Evolutionary conservation across 164 flowering plant genomes (phyloP), one percentile per base, ranked within the genome.

Genomic region (Magnolia changhungtana): DNA sequence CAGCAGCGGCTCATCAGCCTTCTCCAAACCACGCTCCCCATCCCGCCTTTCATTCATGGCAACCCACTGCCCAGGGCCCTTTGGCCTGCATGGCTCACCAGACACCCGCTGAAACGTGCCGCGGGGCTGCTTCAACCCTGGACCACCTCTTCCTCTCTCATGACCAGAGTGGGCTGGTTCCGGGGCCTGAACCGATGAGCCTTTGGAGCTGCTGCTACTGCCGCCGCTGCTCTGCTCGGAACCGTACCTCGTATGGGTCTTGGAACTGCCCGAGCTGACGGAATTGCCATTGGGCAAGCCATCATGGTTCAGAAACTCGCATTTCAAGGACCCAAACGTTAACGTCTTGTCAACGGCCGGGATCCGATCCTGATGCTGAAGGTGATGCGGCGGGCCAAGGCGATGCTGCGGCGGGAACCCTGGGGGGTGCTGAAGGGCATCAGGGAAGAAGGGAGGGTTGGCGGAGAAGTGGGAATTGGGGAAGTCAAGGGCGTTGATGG

Each of bases 261-360:
- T 50, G 24, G 27, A 63, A 20, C 24, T 69, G 67, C 63, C n/a
- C 50, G 6, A 52, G 0, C 69, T 75, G 0, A n/a, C n/a, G 6
- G 69, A 72, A 78, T 65, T 80, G 50, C 78, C 78, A 73, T 85
- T 82, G 2, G 72, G n/a, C 14, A 78, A 63, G n/a, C 75, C 79
- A 59, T 75, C 79, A 2, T 67, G 77, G 13, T 6, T 52, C 29
- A 19, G 75, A 24, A 79, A 4, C n/a, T 85, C 85, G 45, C 70
- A 70, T 1, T 87, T 72, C 1, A 90, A 72, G 7, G 91, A 83
- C 13, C 97, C 95, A 80, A 90, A 90, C 78, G 80, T 81, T n/a
- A 90, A 73, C 80, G 77, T 76, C 6, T 61, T 76, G 8, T 50
- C 80, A 49, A 72, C 72, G n/a, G 23, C 31, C 9, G 20, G 20